Conservation (phyloP, 192 early-diverging fungal species). For the Spinellus fusiger region DNA sequence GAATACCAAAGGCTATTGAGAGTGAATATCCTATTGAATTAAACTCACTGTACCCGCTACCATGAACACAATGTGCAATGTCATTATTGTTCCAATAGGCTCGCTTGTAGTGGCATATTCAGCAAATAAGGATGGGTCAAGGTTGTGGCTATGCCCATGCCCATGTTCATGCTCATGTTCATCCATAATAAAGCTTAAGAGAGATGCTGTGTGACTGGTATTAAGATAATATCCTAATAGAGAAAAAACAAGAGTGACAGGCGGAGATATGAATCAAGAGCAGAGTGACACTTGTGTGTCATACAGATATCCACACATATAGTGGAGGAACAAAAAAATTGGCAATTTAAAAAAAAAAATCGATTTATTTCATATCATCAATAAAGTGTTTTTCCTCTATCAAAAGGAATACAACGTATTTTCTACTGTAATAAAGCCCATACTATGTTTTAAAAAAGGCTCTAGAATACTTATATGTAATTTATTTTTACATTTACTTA, state of each 20-base stretch:
- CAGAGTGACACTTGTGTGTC: not conserved
- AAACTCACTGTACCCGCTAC: slow-evolving; percentile 13
- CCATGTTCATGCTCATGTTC: slow-evolving; percentile 11
- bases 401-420: no score
- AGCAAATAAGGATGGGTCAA: slow-evolving; percentile 19
- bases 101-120: slow-evolving; percentile 25
- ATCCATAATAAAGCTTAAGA: slow-evolving; percentile 1
- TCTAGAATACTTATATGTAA: no score
- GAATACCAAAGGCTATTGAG: slow-evolving; percentile 26
- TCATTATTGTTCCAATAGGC: slow-evolving; percentile 28
- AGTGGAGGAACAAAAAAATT: no score
- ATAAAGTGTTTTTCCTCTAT: no score
- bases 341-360: no score
- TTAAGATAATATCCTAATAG: not conserved
- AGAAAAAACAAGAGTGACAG: not conserved
- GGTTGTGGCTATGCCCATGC: slow-evolving; percentile 22
- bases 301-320: no score
- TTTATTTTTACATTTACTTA: no score
- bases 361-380: no score
- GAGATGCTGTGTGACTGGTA: not conserved
- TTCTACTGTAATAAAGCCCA: no score
- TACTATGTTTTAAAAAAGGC: no score
- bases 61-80: slow-evolving; percentile 24
- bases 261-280: not conserved
- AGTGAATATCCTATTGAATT: not conserved